phyloP scores from a whole-genome alignment of 805 yeast genomes.

The Lipomyces mesembrius region DNA sequence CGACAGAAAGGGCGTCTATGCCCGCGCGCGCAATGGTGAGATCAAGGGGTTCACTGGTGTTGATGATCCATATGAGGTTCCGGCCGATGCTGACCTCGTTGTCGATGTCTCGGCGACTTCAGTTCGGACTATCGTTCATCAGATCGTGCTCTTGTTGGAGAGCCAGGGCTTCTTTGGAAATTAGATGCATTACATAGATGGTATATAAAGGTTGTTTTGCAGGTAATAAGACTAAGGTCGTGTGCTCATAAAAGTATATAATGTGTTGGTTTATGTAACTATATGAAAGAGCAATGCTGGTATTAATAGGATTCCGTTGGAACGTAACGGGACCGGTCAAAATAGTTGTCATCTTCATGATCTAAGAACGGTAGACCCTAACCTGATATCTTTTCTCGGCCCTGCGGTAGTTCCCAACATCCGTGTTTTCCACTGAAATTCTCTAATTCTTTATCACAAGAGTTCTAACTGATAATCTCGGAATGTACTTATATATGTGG shows the following conservation, averaged over 20 bases:
- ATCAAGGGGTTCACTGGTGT: conserved; percentile 56
- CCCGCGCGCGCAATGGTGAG: conserved; percentile 53
- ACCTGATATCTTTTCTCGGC: no score
- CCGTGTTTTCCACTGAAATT: no score
- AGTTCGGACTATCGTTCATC: conserved; percentile 72
- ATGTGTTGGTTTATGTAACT: neutral
- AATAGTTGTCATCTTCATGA: no score
- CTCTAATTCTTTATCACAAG: no score
- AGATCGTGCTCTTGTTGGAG: conserved; percentile 72
- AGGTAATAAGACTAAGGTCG: neutral
- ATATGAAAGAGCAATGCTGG: neutral
- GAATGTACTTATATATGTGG: no score
- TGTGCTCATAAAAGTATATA: neutral
- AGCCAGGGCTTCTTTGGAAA: conserved; percentile 77
- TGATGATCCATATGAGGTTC: conserved; percentile 54
- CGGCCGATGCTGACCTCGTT: conserved; percentile 61
- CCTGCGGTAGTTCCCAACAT: no score
- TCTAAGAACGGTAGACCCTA: no score
- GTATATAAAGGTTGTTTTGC: neutral
- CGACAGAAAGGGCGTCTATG: conserved; percentile 58
- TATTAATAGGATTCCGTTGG: no score
- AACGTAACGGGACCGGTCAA: no score
- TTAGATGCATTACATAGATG: conserved; percentile 28
- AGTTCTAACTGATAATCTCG: no score
- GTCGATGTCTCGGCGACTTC: conserved; percentile 60